Evolutionary conservation across 805 yeast species (phyloP).

Genomic region (Spathaspora arborariae): DNA sequence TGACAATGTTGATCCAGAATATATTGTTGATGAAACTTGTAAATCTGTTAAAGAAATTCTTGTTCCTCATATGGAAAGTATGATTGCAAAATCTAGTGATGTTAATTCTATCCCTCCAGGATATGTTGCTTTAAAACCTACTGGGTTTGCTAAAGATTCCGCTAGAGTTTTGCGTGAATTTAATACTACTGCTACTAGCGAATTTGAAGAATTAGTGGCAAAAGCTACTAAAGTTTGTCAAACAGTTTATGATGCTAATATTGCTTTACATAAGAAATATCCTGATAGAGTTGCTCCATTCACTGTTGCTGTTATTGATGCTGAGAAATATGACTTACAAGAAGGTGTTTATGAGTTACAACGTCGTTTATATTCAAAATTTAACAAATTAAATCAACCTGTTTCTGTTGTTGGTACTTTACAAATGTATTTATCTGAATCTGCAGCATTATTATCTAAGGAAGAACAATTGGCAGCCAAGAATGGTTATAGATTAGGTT

Average conservation of each 20-base stretch:
- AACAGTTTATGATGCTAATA: conserved; percentile 52
- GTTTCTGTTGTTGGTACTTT: conserved; percentile 83
- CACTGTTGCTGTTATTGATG: conserved; percentile 79
- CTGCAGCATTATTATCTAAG: conserved; percentile 52
- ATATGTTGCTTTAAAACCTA: conserved; percentile 89
- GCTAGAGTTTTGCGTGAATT: conserved; percentile 66
- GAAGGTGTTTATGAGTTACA: conserved; percentile 89
- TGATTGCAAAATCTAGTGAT: conserved; percentile 43
- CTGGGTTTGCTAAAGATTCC: conserved; percentile 80
- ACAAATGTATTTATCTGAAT: conserved; percentile 83
- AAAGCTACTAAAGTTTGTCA: conserved; percentile 65
- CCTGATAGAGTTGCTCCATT: conserved; percentile 71
- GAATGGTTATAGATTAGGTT: conserved; percentile 67
- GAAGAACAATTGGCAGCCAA: conserved; percentile 65
- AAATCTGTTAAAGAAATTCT: conserved; percentile 64
- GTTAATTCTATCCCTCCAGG: conserved; percentile 81
- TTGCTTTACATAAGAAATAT: conserved; percentile 42
- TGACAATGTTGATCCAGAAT: conserved; percentile 53
- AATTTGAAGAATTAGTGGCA: conserved; percentile 56
- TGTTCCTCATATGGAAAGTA: conserved; percentile 64
- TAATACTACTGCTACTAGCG: conserved; percentile 44
- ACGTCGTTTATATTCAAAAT: conserved; percentile 70
- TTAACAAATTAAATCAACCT: conserved; percentile 56
- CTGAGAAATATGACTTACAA: conserved; percentile 86
- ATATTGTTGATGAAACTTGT: conserved; percentile 60